Evolutionary conservation across 1,139 yeast species (phyloP).

Genomic region (Yamadazyma mexicana): DNA sequence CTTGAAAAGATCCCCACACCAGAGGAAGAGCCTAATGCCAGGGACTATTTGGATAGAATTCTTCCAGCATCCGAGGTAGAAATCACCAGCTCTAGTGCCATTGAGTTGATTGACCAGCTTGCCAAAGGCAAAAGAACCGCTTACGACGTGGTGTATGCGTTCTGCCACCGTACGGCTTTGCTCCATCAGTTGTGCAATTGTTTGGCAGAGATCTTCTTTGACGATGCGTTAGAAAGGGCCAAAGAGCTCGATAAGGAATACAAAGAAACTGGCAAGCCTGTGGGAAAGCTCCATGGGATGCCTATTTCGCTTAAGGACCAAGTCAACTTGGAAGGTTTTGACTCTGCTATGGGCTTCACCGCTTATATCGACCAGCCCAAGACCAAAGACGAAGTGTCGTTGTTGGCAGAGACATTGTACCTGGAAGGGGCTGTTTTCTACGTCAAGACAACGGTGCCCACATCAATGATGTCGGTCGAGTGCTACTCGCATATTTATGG

Average conservation of each 20-base stretch:
- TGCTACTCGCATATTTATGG: conserved; percentile 31
- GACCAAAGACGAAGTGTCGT: conserved; percentile 11
- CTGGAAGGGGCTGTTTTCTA: conserved; percentile 9
- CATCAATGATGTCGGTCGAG: conserved; percentile 25
- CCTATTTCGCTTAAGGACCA: conserved; percentile 39
- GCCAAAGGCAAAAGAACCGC: conserved; percentile 12
- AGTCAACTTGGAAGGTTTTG: conserved; percentile 37
- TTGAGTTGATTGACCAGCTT: conserved; percentile 5
- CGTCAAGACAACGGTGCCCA: conserved; percentile 4
- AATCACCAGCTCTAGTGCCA: conserved; percentile 26
- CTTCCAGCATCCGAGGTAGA: conserved; percentile 27
- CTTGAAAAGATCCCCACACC: conserved; percentile 12
- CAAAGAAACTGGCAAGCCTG: conserved; percentile 18
- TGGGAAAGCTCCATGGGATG: conserved; percentile 36
- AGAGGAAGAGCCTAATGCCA: conserved; percentile 25
- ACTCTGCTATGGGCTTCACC: conserved; percentile 46
- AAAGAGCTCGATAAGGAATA: conserved; percentile 25
- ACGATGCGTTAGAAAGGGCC: conserved; percentile 28
- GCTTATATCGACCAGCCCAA: conserved; percentile 25
- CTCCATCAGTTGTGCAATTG: conserved; percentile 45
- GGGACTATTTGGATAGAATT: conserved; percentile 29
- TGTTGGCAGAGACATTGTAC: conserved; percentile 20
- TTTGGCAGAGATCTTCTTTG: conserved; percentile 32
- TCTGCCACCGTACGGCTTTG: conserved; percentile 33
- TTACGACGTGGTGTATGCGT: conserved; percentile 14